A percentile compares a stretch with the other conserved stretches of the same genome.
These are phyloP conservation scores for Tremella fuciformis DNA, from an alignment of 768 basidiomycete species.

Conservation along the genomic window DNA sequence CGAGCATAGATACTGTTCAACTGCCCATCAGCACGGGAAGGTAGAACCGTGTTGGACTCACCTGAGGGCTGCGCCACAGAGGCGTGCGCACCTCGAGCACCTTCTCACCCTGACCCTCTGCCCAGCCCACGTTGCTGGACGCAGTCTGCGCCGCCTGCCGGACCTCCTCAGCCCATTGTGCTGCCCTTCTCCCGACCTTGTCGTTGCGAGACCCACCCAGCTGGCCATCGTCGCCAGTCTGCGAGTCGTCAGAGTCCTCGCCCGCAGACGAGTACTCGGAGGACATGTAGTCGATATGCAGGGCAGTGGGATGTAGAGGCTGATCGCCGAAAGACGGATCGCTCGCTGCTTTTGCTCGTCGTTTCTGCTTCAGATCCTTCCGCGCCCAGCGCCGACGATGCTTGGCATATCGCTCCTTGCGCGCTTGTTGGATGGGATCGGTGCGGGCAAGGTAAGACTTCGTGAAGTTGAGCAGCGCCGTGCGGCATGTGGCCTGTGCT, in stretches of 20 bases:
- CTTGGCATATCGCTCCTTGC: conserved; percentile 42
- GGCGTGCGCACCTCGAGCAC: conserved; percentile 49
- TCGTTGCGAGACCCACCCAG: neutral
- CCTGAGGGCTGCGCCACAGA: conserved; percentile 42
- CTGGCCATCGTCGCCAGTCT: neutral
- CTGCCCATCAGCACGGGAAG: conserved; percentile 10
- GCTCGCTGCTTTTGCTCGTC: conserved; percentile 29
- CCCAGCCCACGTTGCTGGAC: conserved; percentile 31
- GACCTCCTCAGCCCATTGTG: conserved; percentile 15
- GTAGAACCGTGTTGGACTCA: conserved; percentile 18
- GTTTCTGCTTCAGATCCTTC: conserved; percentile 51
- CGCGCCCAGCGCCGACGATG: conserved; percentile 47
- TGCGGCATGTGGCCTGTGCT: conserved; percentile 16
- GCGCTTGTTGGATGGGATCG: conserved; percentile 30
- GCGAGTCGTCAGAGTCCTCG: conserved; percentile 22
- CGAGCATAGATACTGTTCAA: conserved; percentile 35
- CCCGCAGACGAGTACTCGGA: conserved; percentile 49
- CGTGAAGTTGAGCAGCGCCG: conserved; percentile 41
- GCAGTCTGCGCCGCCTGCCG: neutral
- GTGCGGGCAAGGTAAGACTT: conserved; percentile 39
- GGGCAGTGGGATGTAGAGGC: conserved; percentile 22
- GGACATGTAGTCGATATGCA: conserved; percentile 50
- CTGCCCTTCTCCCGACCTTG: neutral
- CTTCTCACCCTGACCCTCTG: conserved; percentile 35
- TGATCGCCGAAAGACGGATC: conserved; percentile 23